A percentile compares a stretch with the other conserved stretches of the same genome.
These are phyloP conservation scores for Themeda triandra DNA, from an alignment of 176 grass and related monocot species.

Conservation along the genomic window DNA sequence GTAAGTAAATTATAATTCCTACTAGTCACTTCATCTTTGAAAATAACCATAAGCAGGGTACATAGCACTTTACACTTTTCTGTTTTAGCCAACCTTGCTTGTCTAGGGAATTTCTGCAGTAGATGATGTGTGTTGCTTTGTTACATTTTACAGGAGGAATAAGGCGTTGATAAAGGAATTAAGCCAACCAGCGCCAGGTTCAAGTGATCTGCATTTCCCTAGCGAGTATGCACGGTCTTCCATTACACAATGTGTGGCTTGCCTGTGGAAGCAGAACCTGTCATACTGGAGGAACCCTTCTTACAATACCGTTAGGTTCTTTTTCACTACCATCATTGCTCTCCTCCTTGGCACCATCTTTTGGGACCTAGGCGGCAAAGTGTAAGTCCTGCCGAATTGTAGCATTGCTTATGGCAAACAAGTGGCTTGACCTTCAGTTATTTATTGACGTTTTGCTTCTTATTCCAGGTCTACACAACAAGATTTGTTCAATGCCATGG, in stretches of 20 bases:
- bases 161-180: slow-evolving; percentile 62
- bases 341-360: slow-evolving; percentile 78
- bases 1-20: slow-evolving; percentile 41
- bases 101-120: slow-evolving; percentile 8
- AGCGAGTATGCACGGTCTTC: slow-evolving; percentile 60
- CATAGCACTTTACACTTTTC: not conserved
- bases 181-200: slow-evolving; percentile 43
- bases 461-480: slow-evolving; percentile 35
- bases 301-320: slow-evolving; percentile 67
- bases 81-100: not conserved
- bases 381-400: slow-evolving; percentile 35
- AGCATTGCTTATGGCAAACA: not conserved
- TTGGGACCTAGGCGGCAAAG: slow-evolving; percentile 79
- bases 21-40: not conserved
- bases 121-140: not conserved
- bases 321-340: slow-evolving; percentile 55
- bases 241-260: slow-evolving; percentile 65
- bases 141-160: slow-evolving; percentile 57
- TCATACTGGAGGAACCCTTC: slow-evolving; percentile 95
- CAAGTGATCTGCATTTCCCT: slow-evolving; percentile 70
- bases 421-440: not conserved
- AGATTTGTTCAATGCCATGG: slow-evolving; percentile 82
- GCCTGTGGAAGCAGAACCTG: slow-evolving; percentile 78
- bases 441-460: not conserved
- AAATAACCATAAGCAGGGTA: not conserved